These are phyloP conservation scores for Mortierella sp. DNA, from an alignment of 371 early-diverging fungal species.

Conservation along the genomic window DNA sequence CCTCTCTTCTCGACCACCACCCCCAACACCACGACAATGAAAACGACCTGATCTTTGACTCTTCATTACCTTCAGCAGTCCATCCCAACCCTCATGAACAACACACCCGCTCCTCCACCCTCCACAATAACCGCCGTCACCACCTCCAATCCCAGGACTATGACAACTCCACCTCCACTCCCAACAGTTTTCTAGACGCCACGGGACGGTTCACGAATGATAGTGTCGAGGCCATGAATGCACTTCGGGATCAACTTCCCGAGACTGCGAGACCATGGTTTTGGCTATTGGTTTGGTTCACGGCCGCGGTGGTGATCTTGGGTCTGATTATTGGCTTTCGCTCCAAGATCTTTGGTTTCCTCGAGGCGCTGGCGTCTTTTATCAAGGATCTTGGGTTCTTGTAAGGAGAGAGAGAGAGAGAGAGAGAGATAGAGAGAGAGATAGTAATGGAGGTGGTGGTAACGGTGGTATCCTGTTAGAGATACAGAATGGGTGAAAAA, in stretches of 20 bases:
- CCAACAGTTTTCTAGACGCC: neutral
- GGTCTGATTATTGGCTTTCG: conserved; percentile 17
- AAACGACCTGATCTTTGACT: too few relatives aligned
- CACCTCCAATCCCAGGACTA: too few relatives aligned
- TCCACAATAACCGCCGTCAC: too few relatives aligned
- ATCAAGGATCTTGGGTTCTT: conserved; percentile 33
- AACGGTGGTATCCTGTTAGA: neutral
- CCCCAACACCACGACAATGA: too few relatives aligned
- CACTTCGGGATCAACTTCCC: conserved; percentile 14
- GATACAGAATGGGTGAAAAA: neutral
- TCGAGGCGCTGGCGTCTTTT: conserved; percentile 30
- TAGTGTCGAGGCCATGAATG: conserved; percentile 8
- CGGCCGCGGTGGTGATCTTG: conserved; percentile 15
- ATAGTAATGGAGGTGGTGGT: too few relatives aligned
- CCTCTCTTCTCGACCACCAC: too few relatives aligned
- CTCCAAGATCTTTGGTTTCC: conserved; percentile 30
- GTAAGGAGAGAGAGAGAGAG: too few relatives aligned
- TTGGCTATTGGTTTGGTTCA: conserved; percentile 39
- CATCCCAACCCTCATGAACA: too few relatives aligned
- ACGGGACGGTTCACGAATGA: conserved; percentile 19
- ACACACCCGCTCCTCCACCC: too few relatives aligned
- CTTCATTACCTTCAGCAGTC: too few relatives aligned
- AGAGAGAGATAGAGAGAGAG: too few relatives aligned
- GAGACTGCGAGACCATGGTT: conserved; percentile 18
- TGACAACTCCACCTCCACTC: too few relatives aligned